Evolutionary conservation across 768 basidiomycete genomes (phyloP).

Genomic region (Ramaria sp.): DNA sequence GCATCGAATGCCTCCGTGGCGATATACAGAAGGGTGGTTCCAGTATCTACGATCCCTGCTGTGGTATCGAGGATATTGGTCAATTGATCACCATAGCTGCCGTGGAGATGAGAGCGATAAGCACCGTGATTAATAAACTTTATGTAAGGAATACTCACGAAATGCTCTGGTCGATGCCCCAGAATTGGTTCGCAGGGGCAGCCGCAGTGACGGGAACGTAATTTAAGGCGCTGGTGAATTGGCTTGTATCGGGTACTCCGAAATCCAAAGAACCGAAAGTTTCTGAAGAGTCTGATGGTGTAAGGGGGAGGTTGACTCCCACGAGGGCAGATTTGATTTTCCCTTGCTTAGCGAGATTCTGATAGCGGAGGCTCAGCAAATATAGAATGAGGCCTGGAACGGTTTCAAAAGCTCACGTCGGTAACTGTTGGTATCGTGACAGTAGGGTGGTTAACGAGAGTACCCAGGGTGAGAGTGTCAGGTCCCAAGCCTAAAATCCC

Average conservation of each 20-base stretch:
- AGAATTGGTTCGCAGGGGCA: constrained; percentile 16
- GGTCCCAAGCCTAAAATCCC: constrained; percentile 66
- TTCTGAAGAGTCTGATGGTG: background rate
- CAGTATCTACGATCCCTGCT: constrained; percentile 37
- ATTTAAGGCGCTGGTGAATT: constrained; percentile 6
- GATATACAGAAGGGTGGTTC: constrained; percentile 19
- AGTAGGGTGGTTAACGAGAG: constrained; percentile 19
- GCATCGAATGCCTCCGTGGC: constrained; percentile 20
- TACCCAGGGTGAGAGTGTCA: constrained; percentile 36
- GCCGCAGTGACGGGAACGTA: constrained; percentile 14
- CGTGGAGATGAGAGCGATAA: background rate
- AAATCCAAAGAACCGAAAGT: constrained; percentile 11
- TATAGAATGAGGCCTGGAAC: too few relatives aligned
- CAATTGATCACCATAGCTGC: constrained; percentile 35
- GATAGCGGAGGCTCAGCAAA: too few relatives aligned
- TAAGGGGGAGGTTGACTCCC: background rate
- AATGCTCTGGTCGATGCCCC: constrained; percentile 24
- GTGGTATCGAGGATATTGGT: constrained; percentile 35
- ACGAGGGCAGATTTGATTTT: constrained; percentile 1
- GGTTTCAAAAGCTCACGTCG: background rate
- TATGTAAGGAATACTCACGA: constrained; percentile 6
- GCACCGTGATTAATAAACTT: background rate
- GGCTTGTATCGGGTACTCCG: constrained; percentile 14
- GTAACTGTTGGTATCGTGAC: constrained; percentile 42
- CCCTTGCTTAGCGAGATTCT: constrained; percentile 4